Evolutionary conservation across 306 rosid genomes (phyloP), one percentile per base, ranked within the genome.

Genomic region (Astragalus membranaceus): DNA sequence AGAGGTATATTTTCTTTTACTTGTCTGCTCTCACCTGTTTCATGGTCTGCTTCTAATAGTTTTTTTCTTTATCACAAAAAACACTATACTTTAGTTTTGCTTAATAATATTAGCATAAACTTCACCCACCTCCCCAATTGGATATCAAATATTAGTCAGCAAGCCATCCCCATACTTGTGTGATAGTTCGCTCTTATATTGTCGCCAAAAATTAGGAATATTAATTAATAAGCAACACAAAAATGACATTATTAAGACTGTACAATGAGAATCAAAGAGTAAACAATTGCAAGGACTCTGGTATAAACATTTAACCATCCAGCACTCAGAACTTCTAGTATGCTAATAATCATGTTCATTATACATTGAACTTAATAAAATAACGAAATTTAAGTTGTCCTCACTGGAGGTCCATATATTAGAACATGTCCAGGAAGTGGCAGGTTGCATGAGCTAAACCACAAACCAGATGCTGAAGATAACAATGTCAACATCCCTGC

Each of bases 381-480:
- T 33, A 29, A 17, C 36, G 63, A 47, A 60, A 44, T 62, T 35
- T 55, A 79, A 69, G 51, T 54, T 56, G 60, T 33, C 87, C 98
- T 84, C 82, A 93, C 98, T n/a, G 97, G 58, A 59, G 98, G 98
- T 79, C 97, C 98, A 79, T 84, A 75, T 69, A 93, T 78, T 48
- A 93, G 82, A 79, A 88, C 82, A 80, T 93, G 93, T 37, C 98
- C 98, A 36, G 98, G 97, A 71, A 93, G 87, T 44, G 92, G 96
- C 53, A 93, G 79, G 59, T 85, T 61, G 64, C 85, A 73, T 49
- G 94, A 81, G 82, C 88, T 82, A 79, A 93, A 88, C 92, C 93
- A 90, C 86, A 78, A 54, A 67, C 90, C 92, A 59, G 85, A 85
- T 59, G 84, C 79, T 48, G 90, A 87, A 64, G 97, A 82, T 75